phyloP scores from a whole-genome alignment of 352 stramenopile genomes.

The Phytophthora citrophthora region DNA sequence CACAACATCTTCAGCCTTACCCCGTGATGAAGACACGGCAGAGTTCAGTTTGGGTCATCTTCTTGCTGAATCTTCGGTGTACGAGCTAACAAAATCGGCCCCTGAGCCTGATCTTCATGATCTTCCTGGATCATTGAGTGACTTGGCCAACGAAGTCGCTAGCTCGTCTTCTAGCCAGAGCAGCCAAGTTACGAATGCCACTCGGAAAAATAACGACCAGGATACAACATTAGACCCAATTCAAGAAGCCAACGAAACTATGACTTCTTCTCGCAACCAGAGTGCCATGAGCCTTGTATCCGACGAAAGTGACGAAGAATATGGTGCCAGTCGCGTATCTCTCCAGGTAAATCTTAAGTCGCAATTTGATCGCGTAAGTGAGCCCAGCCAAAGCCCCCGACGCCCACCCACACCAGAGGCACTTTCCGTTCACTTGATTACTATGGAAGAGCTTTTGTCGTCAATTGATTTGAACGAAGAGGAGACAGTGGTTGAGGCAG shows the following conservation, averaged over 20 bases:
- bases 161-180: constrained; percentile 21
- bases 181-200: constrained; percentile 8
- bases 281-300: constrained; percentile 83
- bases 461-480: constrained; percentile 37
- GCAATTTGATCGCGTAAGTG: constrained; percentile 74
- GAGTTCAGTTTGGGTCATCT: constrained; percentile 73
- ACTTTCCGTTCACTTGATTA: constrained; percentile 33
- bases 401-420: constrained; percentile 5
- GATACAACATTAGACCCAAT: constrained; percentile 67
- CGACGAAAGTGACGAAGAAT: constrained; percentile 66
- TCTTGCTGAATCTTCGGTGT: constrained; percentile 57
- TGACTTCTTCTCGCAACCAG: constrained; percentile 49
- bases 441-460: constrained; percentile 54
- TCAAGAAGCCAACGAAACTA: constrained; percentile 66
- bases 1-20: constrained; percentile 6
- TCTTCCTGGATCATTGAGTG: constrained; percentile 28
- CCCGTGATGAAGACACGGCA: constrained; percentile 56
- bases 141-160: constrained; percentile 38
- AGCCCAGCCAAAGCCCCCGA: constrained; percentile 19
- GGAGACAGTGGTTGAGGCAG: constrained; percentile 11
- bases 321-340: constrained; percentile 53
- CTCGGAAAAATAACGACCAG: constrained; percentile 31
- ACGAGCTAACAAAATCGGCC: constrained; percentile 41
- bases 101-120: constrained; percentile 30
- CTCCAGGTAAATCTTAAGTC: constrained; percentile 77